Evolutionary conservation across 2,329 filamentous ascomycete species (phyloP), one percentile per base, ranked within the genome.

Genomic region (Cercospora janseana): DNA sequence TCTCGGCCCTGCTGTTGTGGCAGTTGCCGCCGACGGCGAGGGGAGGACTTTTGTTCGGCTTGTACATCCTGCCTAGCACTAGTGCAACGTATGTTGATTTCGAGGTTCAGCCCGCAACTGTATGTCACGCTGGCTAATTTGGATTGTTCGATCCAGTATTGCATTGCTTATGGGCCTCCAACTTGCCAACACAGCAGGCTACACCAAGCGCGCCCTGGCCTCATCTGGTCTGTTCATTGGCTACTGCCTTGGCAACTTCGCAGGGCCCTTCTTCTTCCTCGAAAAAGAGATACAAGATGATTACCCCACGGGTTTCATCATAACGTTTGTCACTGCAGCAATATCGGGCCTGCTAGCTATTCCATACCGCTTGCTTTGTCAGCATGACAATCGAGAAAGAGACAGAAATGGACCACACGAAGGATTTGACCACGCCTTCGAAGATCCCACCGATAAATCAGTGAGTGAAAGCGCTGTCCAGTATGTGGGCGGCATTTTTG

Each of bases 381-480:
- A 73, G 9, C 67, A 64, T 64, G 67, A 73, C 8, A 78, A 78
- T 55, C 63, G 60, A 18, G 64, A 62, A 48, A 68, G 74, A 27
- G 73, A 77, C 51, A 64, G 63, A 40, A 56, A 69, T 2, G 73
- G 73, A 1, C 68, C 66, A 6, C 49, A 67, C 12, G 75, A 79
- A 61, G 74, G 69, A 1, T 79, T 72, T 37, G 76, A 78, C 37
- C 70, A 78, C 57, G 75, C 75, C 0, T 78, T 75, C 47, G 73
- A 78, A 42, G 75, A 79, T 55, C 63, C 76, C 26, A 78, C 75
- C 3, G 75, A 78, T 56, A 70, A 58, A 38, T 69, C 53, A 51
- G 52, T 54, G 28, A 47, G 52, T 43, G 13, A 16, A 4, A 15
- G 29, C 13, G 24, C 12, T 27, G 26, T 3, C 24, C 31, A 40